These are phyloP conservation scores for Pichia cactophila DNA, from an alignment of 1,139 yeast species.

Conservation along the genomic window DNA sequence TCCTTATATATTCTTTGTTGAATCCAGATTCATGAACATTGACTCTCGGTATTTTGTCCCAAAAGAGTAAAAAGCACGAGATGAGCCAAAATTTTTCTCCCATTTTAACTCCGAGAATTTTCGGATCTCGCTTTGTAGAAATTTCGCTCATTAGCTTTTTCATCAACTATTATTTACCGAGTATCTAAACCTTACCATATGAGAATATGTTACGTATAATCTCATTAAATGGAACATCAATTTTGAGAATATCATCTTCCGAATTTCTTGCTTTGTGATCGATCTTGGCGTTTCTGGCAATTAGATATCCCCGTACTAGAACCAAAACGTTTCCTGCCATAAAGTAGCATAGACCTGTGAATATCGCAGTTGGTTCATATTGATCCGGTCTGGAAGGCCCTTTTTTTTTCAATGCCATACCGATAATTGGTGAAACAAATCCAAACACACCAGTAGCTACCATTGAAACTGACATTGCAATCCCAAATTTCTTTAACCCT, in stretches of 20 bases:
- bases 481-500: slow-evolving; percentile 43
- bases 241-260: slow-evolving; percentile 10
- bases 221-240: slow-evolving; percentile 3
- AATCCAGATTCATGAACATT: too few species aligned
- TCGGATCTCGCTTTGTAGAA: too few species aligned
- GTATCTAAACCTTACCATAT: neutral
- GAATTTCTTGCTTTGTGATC: slow-evolving; percentile 22
- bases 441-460: slow-evolving; percentile 37
- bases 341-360: slow-evolving; percentile 45
- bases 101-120: too few species aligned
- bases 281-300: slow-evolving; percentile 37
- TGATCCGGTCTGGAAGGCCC: slow-evolving; percentile 32
- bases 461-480: slow-evolving; percentile 44
- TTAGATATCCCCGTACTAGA: slow-evolving; percentile 41
- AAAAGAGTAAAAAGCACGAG: neutral
- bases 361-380: slow-evolving; percentile 43
- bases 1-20: too few species aligned
- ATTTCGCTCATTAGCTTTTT: too few species aligned
- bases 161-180: too few species aligned
- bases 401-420: slow-evolving; percentile 38
- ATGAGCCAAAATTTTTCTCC: too few species aligned
- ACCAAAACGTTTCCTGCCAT: slow-evolving; percentile 35
- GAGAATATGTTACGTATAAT: slow-evolving; percentile 2
- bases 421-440: slow-evolving; percentile 46
- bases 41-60: neutral